phyloP scores from a whole-genome alignment of 148 eudicot genomes.

The Chenopodium formosanum region DNA sequence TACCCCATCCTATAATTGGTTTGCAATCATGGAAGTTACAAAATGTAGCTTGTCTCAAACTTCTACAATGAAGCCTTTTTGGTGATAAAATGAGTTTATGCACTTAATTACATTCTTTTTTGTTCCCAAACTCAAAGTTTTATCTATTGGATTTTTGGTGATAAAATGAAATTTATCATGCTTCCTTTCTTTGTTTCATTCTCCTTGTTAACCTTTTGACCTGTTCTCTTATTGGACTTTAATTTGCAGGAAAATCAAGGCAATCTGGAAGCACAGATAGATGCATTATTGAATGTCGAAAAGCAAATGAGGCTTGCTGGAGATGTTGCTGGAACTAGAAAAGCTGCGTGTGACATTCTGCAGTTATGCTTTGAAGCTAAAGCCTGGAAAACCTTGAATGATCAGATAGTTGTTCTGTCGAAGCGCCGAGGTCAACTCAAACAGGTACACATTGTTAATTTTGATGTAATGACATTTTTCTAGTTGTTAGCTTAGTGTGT shows the following conservation, averaged over 20 bases:
- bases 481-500: background rate
- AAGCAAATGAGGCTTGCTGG: constrained; percentile 87
- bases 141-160: too few species aligned
- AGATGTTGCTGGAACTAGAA: constrained; percentile 66
- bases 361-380: constrained; percentile 69
- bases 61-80: too few species aligned
- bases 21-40: too few species aligned
- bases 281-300: constrained; percentile 72
- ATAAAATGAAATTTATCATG: too few species aligned
- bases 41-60: too few species aligned
- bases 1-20: too few species aligned
- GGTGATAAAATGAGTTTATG: too few species aligned
- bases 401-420: constrained; percentile 78
- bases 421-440: constrained; percentile 94
- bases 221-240: background rate
- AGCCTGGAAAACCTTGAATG: constrained; percentile 85
- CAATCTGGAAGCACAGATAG: constrained; percentile 68
- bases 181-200: background rate
- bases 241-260: constrained; percentile 30
- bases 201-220: background rate
- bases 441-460: constrained; percentile 48
- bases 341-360: constrained; percentile 75
- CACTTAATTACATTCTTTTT: too few species aligned
- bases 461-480: background rate
- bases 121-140: too few species aligned